Base-by-base conservation (phyloP, 371 early-diverging fungal species). In the Mucor circinelloides region DNA sequence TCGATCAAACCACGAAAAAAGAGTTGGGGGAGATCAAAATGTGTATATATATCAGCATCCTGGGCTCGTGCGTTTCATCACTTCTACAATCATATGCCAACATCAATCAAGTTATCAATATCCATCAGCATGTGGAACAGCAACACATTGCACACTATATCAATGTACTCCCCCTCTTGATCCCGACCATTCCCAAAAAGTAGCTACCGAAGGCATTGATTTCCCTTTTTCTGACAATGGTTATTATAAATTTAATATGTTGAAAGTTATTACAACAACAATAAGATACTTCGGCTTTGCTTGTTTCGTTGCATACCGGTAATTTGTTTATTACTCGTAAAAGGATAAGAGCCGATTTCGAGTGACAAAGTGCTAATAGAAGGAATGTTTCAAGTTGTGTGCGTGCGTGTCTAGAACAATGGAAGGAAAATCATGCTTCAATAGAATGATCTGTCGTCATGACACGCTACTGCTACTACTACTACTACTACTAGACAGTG, bases 271-370 rank as follows among this genome's bases (percentile, higher is more conserved):
- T 27, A 52, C 27, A 23, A 52, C 27, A 46, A 46, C 46, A 46
- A 46, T 46, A 46, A 27, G 52, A 52, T 13, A 25, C 6, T 13
- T 52, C 52, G 52, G 52, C 3, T 52, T 27, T 52, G 23, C 52
- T 52, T 52, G 15, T 52, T 52, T 52, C 25, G 27, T 27, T 27
- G 15, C 13, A 15, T 25, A 27, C 52, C 52, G 27, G 13, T 27
- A 52, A 27, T 23, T 52, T 52, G 27, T 52, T 52, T 52, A 52
- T 13, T 32, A 17, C 19, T 56, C 32, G 56, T 56, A 56, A 56
- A 54, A 56, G 56, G 56, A 32, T 32, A 56, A 56, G 56, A 56
- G 56, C 56, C 56, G 56, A 56, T 31, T 42, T 52, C 23, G 6
- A 52, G 52, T 52, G 52, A 52, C 52, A 27, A 52, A 3, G 0